phyloP scores from a whole-genome alignment of 2,329 filamentous ascomycete genomes.

The Ophiocordyceps sinensis region DNA sequence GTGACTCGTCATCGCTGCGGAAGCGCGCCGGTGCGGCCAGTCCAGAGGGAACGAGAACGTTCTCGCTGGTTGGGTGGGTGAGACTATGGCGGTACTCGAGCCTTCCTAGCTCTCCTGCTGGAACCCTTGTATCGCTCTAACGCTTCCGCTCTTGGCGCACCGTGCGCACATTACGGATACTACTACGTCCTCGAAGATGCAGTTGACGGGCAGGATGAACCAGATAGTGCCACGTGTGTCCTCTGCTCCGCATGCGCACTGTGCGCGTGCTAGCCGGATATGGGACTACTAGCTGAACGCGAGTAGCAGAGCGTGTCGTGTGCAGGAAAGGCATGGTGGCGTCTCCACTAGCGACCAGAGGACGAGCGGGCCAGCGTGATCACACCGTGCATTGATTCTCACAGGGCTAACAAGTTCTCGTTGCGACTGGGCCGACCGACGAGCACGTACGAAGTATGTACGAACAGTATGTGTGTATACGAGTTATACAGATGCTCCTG shows the following conservation, averaged over 20 bases:
- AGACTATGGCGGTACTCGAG: too few species aligned
- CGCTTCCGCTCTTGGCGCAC: background rate
- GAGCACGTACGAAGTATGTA: too few species aligned
- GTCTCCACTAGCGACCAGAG: background rate
- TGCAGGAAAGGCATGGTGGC: background rate
- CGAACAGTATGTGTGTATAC: too few species aligned
- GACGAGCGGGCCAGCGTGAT: background rate
- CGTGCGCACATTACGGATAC: too few species aligned
- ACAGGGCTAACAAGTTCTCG: too few species aligned
- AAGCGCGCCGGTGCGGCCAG: background rate
- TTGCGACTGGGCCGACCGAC: too few species aligned
- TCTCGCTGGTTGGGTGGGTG: background rate
- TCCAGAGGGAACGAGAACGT: background rate
- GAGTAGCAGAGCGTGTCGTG: background rate
- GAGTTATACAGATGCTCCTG: too few species aligned
- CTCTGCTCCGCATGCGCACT: background rate
- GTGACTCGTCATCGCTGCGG: constrained; percentile 1
- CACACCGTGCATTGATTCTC: background rate
- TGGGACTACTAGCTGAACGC: background rate
- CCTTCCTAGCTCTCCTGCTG: too few species aligned
- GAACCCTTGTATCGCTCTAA: too few species aligned
- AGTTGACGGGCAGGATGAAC: background rate
- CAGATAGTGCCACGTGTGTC: background rate
- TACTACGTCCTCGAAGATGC: too few species aligned
- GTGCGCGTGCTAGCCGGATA: background rate